Evolutionary conservation across 1,139 yeast genomes (phyloP), one percentile per base, ranked within the genome.

Genomic region (Blastobotrys arbuscula): DNA sequence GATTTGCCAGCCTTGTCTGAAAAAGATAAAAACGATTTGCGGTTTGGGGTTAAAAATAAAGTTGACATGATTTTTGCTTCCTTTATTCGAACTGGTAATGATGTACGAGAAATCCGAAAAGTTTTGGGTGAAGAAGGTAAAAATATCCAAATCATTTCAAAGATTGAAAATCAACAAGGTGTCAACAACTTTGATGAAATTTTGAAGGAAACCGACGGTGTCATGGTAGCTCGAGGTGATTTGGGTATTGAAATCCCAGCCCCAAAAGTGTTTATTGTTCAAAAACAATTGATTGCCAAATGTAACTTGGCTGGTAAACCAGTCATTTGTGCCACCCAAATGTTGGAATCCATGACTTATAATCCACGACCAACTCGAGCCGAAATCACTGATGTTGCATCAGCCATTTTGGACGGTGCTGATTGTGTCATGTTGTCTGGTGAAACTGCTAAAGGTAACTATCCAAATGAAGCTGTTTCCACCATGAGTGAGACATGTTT

Each of bases 291-390:
- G 77, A 92, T 92, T 71, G 97, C 98, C 67, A 92, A 92, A 77
- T 92, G 96, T 79, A 94, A 92, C 82, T 78, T 90, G 70, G 97
- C 96, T 61, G 99, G 97, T 69, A 92, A 94, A 81, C 98, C 99
- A 67, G 97, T 89, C 61, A 89, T 92, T 69, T 94, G 98, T 78
- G 99, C 99, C 59, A 92, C 99, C 59, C 99, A 92, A 77, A 92
- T 92, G 98, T 84, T 92, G 73, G 99, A 92, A 76, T 88, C 97
- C 53, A 92, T 92, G 99, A 92, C 97, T 54, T 88, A 84, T 76
- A 94, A 92, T 84, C 99, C 99, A 70, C 85, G 98, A 75, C 98
- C 99, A 73, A 92, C 99, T 69, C 87, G 99, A 78, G 99, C 99
- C 62, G 99, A 92, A 77, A 97, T 92, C 57, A 84, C 96, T 50